Base-by-base conservation (phyloP, 1,284 basidiomycete genomes). In the Ceratobasidium sp. region DNA sequence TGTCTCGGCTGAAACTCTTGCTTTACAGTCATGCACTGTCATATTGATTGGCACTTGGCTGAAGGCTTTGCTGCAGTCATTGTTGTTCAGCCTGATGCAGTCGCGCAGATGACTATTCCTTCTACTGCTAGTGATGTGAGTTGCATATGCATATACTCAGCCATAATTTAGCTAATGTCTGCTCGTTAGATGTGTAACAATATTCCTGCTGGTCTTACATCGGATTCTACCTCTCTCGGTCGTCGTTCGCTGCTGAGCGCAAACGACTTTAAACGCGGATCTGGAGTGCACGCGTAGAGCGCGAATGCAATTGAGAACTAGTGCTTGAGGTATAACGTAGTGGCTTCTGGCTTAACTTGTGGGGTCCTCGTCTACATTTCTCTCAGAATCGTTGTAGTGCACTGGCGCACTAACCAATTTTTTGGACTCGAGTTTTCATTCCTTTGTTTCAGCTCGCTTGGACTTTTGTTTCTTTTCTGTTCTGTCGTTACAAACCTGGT, bases 41-140 rank as follows among this genome's bases (percentile, higher is more conserved):
- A 73, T 40, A 73, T 73, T 18, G 71, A 73, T 40, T 73, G 71
- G 71, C 71, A 73, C 26, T 39, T 73, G 40, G 71, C 71, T 51
- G 58, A 73, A 28, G 71, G 71, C 7, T 73, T 73, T 28, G 71
- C 71, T 49, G 71, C 58, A 23, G 71, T 73, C 2, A 33, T 73
- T n/a, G 60, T 73, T 10, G 71, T 73, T 1, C 71, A 73, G 60
- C 71, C 71, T 20, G 58, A 73, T 20, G 71, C 71, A 5, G n/a
- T 73, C 20, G 60, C 58, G 1, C 40, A 61, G 9, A 73, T 73
- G 71, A 49, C 71, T 2, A 73, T 73, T 56, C 71, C 71, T 20
- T 60, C 71, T 46, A 44, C 42, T 9, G 42, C 58, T 18, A 73
- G 40, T 33, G 71, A 46, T 10, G 71, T 73, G 60, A 63, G 71